Percentiles rank a stretch among this genome's conserved stretches.
Conservation (phyloP, 2,329 filamentous ascomycete genomes). For the Xylariaceae sp. region DNA sequence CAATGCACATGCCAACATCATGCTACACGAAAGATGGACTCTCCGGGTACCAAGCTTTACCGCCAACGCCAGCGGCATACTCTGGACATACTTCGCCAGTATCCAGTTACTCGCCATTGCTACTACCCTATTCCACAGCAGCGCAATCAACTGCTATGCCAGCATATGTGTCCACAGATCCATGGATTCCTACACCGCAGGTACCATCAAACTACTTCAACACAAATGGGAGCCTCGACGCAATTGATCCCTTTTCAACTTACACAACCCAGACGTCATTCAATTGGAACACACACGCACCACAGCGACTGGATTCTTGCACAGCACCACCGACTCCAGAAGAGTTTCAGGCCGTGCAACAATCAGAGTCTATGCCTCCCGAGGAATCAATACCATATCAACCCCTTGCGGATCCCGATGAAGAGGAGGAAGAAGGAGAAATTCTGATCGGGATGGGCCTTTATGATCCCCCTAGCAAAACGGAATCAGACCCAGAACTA, state of each 20-base stretch:
- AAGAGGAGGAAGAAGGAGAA: conserved; percentile 66
- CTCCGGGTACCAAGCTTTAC: conserved; percentile 50
- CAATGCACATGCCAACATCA: conserved; percentile 46
- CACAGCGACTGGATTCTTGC: conserved; percentile 50
- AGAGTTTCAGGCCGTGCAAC: conserved; percentile 59
- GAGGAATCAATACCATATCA: conserved; percentile 58
- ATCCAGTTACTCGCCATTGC: conserved; percentile 60
- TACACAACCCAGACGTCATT: conserved; percentile 36
- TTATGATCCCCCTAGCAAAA: conserved; percentile 73
- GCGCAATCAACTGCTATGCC: conserved; percentile 42
- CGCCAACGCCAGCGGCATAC: conserved; percentile 60
- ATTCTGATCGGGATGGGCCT: conserved; percentile 83
- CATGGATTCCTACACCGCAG: conserved; percentile 45
- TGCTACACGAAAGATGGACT: conserved; percentile 51
- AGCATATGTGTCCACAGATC: conserved; percentile 48
- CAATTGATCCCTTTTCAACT: conserved; percentile 42
- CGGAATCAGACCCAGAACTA: conserved; percentile 54
- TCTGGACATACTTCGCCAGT: conserved; percentile 65
- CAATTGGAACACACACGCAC: conserved; percentile 55
- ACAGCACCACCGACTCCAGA: conserved; percentile 66
- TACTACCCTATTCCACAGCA: conserved; percentile 51
- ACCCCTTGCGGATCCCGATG: conserved; percentile 57
- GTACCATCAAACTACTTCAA: conserved; percentile 38
- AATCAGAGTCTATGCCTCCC: conserved; percentile 52
- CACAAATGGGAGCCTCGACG: conserved; percentile 33